phyloP scores from a whole-genome alignment of 495 filamentous ascomycete species.

The Penicillium lagena region DNA sequence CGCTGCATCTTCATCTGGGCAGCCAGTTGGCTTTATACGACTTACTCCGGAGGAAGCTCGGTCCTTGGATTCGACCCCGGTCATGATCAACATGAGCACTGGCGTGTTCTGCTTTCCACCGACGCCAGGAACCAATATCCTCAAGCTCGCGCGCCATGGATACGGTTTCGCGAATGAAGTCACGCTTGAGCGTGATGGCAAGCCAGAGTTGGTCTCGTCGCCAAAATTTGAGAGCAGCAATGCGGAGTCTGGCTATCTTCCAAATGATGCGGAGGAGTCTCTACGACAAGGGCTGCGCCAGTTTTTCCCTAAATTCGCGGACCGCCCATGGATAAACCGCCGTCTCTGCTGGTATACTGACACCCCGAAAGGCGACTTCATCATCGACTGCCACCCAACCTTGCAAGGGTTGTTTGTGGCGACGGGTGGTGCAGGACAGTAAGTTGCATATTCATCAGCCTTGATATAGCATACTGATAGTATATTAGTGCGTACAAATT shows the following conservation, averaged over 20 bases:
- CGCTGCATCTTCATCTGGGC: conserved; percentile 41
- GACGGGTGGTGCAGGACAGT: conserved; percentile 71
- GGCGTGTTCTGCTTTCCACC: conserved; percentile 76
- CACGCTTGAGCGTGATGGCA: conserved; percentile 22
- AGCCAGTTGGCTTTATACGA: conserved; percentile 63
- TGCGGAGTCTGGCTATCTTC: conserved; percentile 26
- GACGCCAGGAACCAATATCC: conserved; percentile 31
- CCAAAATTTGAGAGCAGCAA: conserved; percentile 26
- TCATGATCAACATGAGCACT: conserved; percentile 63
- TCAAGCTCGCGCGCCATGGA: conserved; percentile 74
- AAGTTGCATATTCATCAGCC: conserved; percentile 4
- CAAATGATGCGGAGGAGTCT: conserved; percentile 51
- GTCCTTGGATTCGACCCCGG: conserved; percentile 51
- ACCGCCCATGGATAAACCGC: conserved; percentile 49
- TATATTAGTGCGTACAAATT: conserved; percentile 64
- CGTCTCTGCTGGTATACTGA: conserved; percentile 46
- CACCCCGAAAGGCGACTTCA: conserved; percentile 66
- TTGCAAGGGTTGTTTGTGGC: conserved; percentile 61
- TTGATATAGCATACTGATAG: background rate
- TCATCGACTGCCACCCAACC: conserved; percentile 63
- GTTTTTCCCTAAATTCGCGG: conserved; percentile 51
- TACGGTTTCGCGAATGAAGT: conserved; percentile 54
- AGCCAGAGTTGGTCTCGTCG: conserved; percentile 13
- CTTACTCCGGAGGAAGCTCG: conserved; percentile 57
- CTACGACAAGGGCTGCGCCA: conserved; percentile 51